These are phyloP conservation scores for Fusarium sp. DNA, from an alignment of 2,329 filamentous ascomycete species.

Conservation along the genomic window DNA sequence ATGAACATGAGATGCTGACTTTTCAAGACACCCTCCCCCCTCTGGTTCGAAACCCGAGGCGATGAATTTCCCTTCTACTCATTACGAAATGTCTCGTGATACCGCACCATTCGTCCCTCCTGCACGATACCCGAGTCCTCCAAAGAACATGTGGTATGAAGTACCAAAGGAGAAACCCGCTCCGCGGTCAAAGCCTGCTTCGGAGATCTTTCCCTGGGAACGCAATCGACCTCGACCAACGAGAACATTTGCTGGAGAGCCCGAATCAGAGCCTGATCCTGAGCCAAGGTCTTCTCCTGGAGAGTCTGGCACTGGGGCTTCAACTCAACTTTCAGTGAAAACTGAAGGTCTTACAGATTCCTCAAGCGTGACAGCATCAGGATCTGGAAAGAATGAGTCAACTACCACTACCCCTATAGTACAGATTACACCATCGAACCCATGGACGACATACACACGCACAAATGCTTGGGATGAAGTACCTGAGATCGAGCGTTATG, in stretches of 20 bases:
- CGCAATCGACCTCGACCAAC: conserved; percentile 69
- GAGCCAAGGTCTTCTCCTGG: conserved; percentile 1
- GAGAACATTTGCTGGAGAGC: conserved; percentile 67
- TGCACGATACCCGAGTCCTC: conserved; percentile 81
- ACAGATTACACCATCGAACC: conserved; percentile 62
- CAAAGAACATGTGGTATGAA: conserved; percentile 89
- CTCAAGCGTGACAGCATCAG: conserved; percentile 31
- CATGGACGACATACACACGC: conserved; percentile 80
- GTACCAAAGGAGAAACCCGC: conserved; percentile 75
- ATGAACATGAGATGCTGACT: conserved; percentile 23
- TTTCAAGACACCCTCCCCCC: conserved; percentile 70
- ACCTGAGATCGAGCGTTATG: conserved; percentile 88
- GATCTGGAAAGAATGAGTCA: conserved; percentile 53
- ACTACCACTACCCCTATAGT: conserved; percentile 63
- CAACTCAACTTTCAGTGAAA: conserved; percentile 23
- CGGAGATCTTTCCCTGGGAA: conserved; percentile 94
- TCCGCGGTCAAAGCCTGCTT: conserved; percentile 65
- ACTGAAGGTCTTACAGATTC: conserved; percentile 48
- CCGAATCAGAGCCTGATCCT: conserved; percentile 27
- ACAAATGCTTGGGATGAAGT: conserved; percentile 95
- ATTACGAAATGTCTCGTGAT: conserved; percentile 87
- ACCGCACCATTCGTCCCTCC: conserved; percentile 81
- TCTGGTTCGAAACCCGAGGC: conserved; percentile 83
- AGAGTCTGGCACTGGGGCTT: background rate
- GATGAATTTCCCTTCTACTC: conserved; percentile 79